Evolutionary conservation across 495 filamentous ascomycete species (phyloP), one percentile per base, ranked within the genome.

Genomic region (Lentithecium fluviatile): DNA sequence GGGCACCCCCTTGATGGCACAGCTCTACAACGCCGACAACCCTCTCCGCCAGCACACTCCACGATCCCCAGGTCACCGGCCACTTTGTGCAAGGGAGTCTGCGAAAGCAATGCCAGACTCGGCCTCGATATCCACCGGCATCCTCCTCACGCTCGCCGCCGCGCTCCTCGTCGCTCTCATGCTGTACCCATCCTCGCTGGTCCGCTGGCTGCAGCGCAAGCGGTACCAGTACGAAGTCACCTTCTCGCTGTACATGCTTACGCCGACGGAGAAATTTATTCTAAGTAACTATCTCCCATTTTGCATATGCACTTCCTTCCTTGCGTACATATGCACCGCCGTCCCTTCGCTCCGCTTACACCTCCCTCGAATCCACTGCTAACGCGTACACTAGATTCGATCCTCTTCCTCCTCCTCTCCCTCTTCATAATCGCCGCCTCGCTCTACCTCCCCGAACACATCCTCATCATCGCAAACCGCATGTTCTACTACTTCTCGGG

Each of bases 401-500:
- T 96, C 71, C 80, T 96, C 70, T 91, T 98, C 76, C 84, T 95
- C 67, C 84, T 95, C 69, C 74, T 89, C 74, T 84, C 84, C 65
- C 86, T 97, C 80, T 83, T 95, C 69, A 80, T 91, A 61, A 88
- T 91, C 67, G 94, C 88, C 56, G 84, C 83, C 64, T 87, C 88
- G 43, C 83, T 97, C 60, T 98, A 98, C 78, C 88, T 98, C 19
- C 94, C 94, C 20, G 85, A 93, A 60, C 94, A 97, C 73, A 73
- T 97, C 67, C 77, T 83, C 62, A 82, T 84, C 62, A 85, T 98
- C 67, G 80, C 87, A 65, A 80, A 81, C 67, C 86, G 93, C 69
- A 83, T 91, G 25, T 95, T 90, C 85, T 98, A 96, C 77, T 98
- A 98, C 80, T 90, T 90, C 67, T 85, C 83, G 58, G 90, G 90